Evolutionary conservation across 2,329 filamentous ascomycete species (phyloP).

Genomic region (Xylariaceae sp.): DNA sequence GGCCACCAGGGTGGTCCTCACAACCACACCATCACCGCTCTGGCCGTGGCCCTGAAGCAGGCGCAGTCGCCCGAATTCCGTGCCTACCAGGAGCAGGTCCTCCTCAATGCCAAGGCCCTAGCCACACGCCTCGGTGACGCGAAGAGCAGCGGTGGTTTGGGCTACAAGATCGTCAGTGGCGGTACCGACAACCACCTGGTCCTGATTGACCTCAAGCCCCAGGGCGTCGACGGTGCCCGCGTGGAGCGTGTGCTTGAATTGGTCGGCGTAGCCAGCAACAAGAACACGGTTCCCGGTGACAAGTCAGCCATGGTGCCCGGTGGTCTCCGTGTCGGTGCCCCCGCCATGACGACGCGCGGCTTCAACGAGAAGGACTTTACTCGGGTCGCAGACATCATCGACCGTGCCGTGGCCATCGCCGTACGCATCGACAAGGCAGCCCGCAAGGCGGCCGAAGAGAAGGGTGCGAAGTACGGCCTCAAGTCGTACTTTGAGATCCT

Average conservation of each 20-base stretch:
- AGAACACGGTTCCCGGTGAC: slow-evolving; percentile 97
- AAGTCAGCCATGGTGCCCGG: slow-evolving; percentile 89
- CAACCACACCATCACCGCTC: slow-evolving; percentile 97
- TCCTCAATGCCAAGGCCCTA: slow-evolving; percentile 86
- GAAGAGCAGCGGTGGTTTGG: slow-evolving; percentile 71
- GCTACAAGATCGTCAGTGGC: slow-evolving; percentile 85
- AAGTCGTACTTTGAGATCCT: slow-evolving; percentile 65
- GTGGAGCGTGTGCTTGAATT: slow-evolving; percentile 88
- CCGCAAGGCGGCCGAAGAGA: slow-evolving; percentile 61
- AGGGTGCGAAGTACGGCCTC: slow-evolving; percentile 61
- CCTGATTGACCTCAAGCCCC: slow-evolving; percentile 83
- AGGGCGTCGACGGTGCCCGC: slow-evolving; percentile 79
- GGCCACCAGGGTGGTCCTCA: slow-evolving; percentile 97
- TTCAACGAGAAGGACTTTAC: slow-evolving; percentile 85
- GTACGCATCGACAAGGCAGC: slow-evolving; percentile 69
- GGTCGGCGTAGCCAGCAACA: slow-evolving; percentile 95
- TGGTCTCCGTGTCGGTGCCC: slow-evolving; percentile 88
- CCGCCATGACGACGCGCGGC: slow-evolving; percentile 96
- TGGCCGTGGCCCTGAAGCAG: slow-evolving; percentile 92
- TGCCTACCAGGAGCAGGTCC: slow-evolving; percentile 83
- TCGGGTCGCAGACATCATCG: slow-evolving; percentile 78
- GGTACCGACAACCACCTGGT: slow-evolving; percentile 98
- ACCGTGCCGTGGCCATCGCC: slow-evolving; percentile 74
- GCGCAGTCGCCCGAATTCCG: slow-evolving; percentile 85
- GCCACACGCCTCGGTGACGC: slow-evolving; percentile 59